phyloP scores from a whole-genome alignment of 1,139 yeast genomes.

The Spathaspora jeffriesii region DNA sequence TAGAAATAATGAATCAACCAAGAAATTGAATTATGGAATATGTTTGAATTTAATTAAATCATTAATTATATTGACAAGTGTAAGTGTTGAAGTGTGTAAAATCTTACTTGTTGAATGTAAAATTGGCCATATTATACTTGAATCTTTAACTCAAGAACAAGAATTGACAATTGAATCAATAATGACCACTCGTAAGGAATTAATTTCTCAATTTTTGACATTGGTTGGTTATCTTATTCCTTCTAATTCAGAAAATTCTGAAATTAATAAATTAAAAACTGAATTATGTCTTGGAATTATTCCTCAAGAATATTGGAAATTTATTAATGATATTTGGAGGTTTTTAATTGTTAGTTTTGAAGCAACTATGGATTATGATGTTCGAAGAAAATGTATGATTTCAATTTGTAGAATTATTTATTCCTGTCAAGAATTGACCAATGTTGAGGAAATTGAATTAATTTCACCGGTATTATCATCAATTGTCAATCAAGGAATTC shows the following conservation, averaged over 20 bases:
- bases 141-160: conserved; percentile 37
- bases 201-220: conserved; percentile 55
- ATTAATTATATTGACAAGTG: conserved; percentile 35
- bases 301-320: conserved; percentile 32
- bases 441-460: conserved; percentile 22
- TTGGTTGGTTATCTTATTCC: conserved; percentile 64
- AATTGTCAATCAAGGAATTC: conserved; percentile 67
- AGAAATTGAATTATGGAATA: conserved; percentile 27
- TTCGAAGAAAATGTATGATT: conserved; percentile 62
- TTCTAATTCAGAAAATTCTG: conserved; percentile 27
- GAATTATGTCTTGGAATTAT: conserved; percentile 21
- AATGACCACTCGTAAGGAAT: conserved; percentile 73
- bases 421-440: conserved; percentile 22
- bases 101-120: conserved; percentile 38
- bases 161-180: conserved; percentile 57
- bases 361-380: conserved; percentile 69
- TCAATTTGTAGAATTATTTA: conserved; percentile 55
- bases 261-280: conserved; percentile 31
- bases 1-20: conserved; percentile 21
- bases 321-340: conserved; percentile 55
- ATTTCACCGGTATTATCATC: conserved; percentile 62
- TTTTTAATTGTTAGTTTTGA: conserved; percentile 71
- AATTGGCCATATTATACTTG: conserved; percentile 42
- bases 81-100: conserved; percentile 42
- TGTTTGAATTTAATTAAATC: conserved; percentile 45